phyloP scores from a whole-genome alignment of 1,284 basidiomycete species.

The Sphaerobolus stellatus region DNA sequence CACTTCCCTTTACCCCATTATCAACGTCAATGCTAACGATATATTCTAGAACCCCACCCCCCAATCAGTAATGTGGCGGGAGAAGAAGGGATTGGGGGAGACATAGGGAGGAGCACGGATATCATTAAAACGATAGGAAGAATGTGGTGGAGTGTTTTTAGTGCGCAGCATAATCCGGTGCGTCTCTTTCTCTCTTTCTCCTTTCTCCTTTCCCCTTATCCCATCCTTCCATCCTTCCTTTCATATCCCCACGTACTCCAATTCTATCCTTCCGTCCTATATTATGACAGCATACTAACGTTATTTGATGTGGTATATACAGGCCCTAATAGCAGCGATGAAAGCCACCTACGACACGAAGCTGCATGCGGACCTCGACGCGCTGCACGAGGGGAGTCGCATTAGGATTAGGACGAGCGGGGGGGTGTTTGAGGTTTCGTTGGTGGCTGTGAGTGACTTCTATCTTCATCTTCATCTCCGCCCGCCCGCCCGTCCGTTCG shows the following conservation, averaged over 20 bases:
- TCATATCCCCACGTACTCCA: too few relatives aligned
- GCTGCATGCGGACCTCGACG: slow-evolving; percentile 62
- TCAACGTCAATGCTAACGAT: background rate
- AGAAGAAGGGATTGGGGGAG: too few relatives aligned
- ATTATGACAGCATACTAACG: slow-evolving; percentile 6
- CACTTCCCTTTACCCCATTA: slow-evolving; percentile 5
- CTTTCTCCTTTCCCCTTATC: too few relatives aligned
- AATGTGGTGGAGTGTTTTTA: slow-evolving; percentile 71
- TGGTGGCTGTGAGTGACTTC: slow-evolving; percentile 55
- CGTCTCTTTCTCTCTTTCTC: slow-evolving; percentile 29
- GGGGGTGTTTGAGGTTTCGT: slow-evolving; percentile 77
- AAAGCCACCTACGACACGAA: slow-evolving; percentile 67
- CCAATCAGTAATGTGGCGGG: too few relatives aligned
- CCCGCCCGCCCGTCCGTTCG: too few relatives aligned
- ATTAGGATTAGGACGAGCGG: slow-evolving; percentile 80
- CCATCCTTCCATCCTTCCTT: too few relatives aligned
- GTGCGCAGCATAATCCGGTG: slow-evolving; percentile 82
- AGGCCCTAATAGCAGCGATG: slow-evolving; percentile 72
- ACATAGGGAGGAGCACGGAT: too few relatives aligned
- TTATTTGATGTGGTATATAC: slow-evolving; percentile 6
- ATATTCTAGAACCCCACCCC: too few relatives aligned
- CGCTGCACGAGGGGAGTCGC: slow-evolving; percentile 63
- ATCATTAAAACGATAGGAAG: slow-evolving; percentile 71
- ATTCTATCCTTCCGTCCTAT: too few relatives aligned
- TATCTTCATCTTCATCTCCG: too few relatives aligned